phyloP scores from a whole-genome alignment of 2,329 filamentous ascomycete genomes.

The Trichoderma sp. region DNA sequence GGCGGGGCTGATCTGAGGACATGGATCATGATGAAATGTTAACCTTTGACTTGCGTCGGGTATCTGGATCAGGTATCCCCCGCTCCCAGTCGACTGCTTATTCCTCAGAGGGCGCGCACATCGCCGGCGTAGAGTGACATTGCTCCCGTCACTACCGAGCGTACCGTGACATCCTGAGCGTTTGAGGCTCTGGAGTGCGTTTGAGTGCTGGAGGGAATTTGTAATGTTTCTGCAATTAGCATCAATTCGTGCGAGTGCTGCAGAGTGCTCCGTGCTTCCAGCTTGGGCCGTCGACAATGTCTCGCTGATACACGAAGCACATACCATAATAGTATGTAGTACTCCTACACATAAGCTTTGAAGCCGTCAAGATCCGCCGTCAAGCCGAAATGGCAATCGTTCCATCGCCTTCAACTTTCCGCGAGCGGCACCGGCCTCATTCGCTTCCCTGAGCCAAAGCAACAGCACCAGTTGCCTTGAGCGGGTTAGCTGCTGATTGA shows the following conservation, averaged over 20 bases:
- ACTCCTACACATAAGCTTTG: too few species aligned
- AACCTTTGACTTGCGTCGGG: background rate
- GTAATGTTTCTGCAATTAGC: background rate
- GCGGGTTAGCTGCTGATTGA: background rate
- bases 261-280: background rate
- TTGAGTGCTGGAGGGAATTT: background rate
- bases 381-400: background rate
- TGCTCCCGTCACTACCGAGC: constrained; percentile 6
- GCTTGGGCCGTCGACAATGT: background rate
- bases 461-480: background rate
- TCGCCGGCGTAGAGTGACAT: background rate
- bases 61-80: background rate
- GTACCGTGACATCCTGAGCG: constrained; percentile 5
- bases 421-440: background rate
- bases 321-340: too few species aligned
- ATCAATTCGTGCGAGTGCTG: background rate
- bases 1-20: background rate
- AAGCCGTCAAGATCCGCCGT: background rate
- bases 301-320: too few species aligned
- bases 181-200: background rate
- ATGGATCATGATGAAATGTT: background rate
- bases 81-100: background rate
- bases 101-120: background rate
- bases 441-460: background rate
- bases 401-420: too few species aligned